phyloP scores from a whole-genome alignment of 2,329 filamentous ascomycete genomes.

The Beauveria brongniartii region DNA sequence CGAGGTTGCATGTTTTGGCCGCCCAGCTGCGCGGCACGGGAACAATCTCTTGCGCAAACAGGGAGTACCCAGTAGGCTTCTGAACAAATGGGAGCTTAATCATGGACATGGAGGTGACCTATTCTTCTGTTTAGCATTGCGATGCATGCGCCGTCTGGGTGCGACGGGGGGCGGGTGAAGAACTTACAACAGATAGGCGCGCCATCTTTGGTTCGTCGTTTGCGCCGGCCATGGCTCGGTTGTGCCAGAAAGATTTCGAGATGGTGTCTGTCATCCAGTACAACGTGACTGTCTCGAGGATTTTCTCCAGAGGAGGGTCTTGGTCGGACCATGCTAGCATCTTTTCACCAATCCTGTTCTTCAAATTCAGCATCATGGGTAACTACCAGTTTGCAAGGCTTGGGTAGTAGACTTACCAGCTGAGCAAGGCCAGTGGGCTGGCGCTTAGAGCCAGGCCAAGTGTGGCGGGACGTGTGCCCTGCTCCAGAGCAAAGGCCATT shows the following conservation, averaged over 20 bases:
- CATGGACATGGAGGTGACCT: conserved; percentile 7
- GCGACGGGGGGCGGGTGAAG: neutral
- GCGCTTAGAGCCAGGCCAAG: conserved; percentile 45
- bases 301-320: conserved; percentile 30
- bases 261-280: conserved; percentile 49
- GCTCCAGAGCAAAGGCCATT: conserved; percentile 41
- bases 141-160: neutral
- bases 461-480: conserved; percentile 46
- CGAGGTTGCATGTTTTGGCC: conserved; percentile 26
- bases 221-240: conserved; percentile 23
- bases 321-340: conserved; percentile 45
- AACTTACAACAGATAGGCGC: conserved; percentile 13
- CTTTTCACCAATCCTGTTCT: conserved; percentile 44
- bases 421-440: conserved; percentile 47
- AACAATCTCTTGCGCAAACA: conserved; percentile 34
- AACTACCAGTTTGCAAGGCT: too few species aligned
- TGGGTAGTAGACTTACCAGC: conserved; percentile 31
- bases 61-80: conserved; percentile 39
- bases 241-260: conserved; percentile 40
- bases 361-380: neutral
- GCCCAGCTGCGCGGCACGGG: conserved; percentile 29
- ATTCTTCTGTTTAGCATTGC: neutral
- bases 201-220: conserved; percentile 19
- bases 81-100: conserved; percentile 16
- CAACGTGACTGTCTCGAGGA: conserved; percentile 41